phyloP scores from a whole-genome alignment of 352 stramenopile species.

The Pythium aristosporum region DNA sequence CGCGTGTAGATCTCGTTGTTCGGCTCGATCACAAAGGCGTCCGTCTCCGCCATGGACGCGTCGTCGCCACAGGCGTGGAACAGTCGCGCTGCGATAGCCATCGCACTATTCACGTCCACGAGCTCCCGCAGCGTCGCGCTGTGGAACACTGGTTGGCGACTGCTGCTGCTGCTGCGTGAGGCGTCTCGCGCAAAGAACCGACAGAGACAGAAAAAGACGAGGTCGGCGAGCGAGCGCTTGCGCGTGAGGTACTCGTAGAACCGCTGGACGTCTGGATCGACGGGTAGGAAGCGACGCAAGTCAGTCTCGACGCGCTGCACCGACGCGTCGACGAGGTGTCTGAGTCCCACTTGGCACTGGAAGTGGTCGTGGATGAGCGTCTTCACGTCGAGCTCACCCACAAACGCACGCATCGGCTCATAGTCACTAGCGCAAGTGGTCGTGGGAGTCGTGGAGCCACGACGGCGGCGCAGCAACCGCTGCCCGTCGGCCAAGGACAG shows the following conservation, averaged over 20 bases:
- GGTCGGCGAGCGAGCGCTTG: conserved; percentile 51
- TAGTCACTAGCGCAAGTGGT: conserved; percentile 18
- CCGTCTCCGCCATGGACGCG: conserved; percentile 31
- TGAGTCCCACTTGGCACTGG: conserved; percentile 55
- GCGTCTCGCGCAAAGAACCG: conserved; percentile 29
- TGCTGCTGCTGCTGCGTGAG: not conserved
- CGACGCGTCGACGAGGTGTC: conserved; percentile 49
- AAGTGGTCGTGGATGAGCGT: conserved; percentile 61
- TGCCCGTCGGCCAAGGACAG: conserved; percentile 53
- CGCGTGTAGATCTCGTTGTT: conserved; percentile 54
- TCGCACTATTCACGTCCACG: conserved; percentile 40
- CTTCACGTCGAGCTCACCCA: conserved; percentile 35
- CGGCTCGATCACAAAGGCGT: conserved; percentile 45
- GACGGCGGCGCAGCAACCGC: conserved; percentile 6
- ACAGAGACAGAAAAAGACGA: conserved; percentile 63
- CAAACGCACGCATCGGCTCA: conserved; percentile 18
- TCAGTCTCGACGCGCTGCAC: conserved; percentile 30
- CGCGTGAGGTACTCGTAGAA: conserved; percentile 57
- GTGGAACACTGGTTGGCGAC: conserved; percentile 52
- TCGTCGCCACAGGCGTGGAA: conserved; percentile 57
- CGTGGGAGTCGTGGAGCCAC: not conserved
- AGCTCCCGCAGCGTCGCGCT: conserved; percentile 53
- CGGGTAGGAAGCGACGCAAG: conserved; percentile 35
- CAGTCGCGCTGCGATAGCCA: conserved; percentile 40
- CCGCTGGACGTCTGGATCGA: conserved; percentile 56